A percentile compares a stretch with the other conserved stretches of the same genome.
phyloP scores from a whole-genome alignment of 306 rosid species.

The Betula pendula region DNA sequence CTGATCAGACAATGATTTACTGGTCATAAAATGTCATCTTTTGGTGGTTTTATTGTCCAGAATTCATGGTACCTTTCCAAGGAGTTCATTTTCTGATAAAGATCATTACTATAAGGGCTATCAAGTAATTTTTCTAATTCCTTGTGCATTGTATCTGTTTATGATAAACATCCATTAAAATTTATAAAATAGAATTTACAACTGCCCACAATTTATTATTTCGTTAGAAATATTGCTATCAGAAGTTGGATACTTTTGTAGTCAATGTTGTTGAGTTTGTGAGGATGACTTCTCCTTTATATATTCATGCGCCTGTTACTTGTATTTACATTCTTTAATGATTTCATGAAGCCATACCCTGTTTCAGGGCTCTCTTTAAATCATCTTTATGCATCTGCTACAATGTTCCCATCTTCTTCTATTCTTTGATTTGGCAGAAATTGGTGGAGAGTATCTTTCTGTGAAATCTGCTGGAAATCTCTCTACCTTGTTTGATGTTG shows the following conservation, averaged over 20 bases:
- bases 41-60: too few species aligned
- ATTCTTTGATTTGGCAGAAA: conserved; percentile 51
- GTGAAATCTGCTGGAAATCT: conserved; percentile 85
- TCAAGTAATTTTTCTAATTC: not conserved
- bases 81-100: not conserved
- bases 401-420: not conserved
- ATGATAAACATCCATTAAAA: not conserved
- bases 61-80: not conserved
- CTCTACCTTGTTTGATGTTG: conserved; percentile 77
- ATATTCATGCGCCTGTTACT: not conserved
- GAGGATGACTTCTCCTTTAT: not conserved
- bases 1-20: too few species aligned
- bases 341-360: not conserved
- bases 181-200: not conserved
- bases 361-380: not conserved
- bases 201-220: not conserved
- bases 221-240: not conserved
- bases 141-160: not conserved
- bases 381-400: not conserved
- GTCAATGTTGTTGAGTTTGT: not conserved
- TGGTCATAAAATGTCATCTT: too few species aligned
- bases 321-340: not conserved
- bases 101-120: not conserved
- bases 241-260: not conserved
- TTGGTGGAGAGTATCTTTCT: conserved; percentile 67